Evolutionary conservation across 495 filamentous ascomycete species (phyloP).

Genomic region (Penicillium parvum): DNA sequence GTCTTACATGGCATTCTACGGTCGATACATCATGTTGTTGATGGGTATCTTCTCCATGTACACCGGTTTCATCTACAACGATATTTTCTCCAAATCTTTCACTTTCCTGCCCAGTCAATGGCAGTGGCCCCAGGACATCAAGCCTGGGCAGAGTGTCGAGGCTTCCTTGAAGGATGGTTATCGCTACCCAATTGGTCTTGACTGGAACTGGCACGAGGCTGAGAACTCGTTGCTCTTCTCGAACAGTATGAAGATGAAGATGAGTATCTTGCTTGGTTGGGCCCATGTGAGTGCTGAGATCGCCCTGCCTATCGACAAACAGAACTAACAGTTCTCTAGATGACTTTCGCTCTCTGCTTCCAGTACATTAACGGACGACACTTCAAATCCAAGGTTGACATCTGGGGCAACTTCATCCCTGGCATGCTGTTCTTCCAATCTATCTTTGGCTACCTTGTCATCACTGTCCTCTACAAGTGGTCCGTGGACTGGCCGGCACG

Average conservation of each 20-base stretch:
- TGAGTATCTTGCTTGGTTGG: slow-evolving; percentile 95
- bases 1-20: slow-evolving; percentile 97
- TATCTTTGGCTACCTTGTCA: slow-evolving; percentile 95
- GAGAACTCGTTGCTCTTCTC: slow-evolving; percentile 91
- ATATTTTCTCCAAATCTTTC: slow-evolving; percentile 89
- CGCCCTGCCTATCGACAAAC: slow-evolving; percentile 7
- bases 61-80: slow-evolving; percentile 96
- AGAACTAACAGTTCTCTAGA: slow-evolving; percentile 35
- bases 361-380: slow-evolving; percentile 90
- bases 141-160: slow-evolving; percentile 53
- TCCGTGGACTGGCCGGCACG: slow-evolving; percentile 75
- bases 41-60: slow-evolving; percentile 98
- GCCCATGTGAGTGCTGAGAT: slow-evolving; percentile 55
- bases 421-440: slow-evolving; percentile 99
- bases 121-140: slow-evolving; percentile 71
- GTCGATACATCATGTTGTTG: slow-evolving; percentile 95
- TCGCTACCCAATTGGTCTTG: slow-evolving; percentile 90
- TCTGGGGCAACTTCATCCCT: slow-evolving; percentile 94
- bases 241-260: slow-evolving; percentile 99
- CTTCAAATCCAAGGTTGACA: slow-evolving; percentile 90
- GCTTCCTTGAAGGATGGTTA: slow-evolving; percentile 65
- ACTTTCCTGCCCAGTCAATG: slow-evolving; percentile 86
- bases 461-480: slow-evolving; percentile 97
- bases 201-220: slow-evolving; percentile 94
- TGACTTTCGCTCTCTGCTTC: slow-evolving; percentile 95